Conservation (phyloP, 495 filamentous ascomycete species). For the Beverwykella pulmonaria region DNA sequence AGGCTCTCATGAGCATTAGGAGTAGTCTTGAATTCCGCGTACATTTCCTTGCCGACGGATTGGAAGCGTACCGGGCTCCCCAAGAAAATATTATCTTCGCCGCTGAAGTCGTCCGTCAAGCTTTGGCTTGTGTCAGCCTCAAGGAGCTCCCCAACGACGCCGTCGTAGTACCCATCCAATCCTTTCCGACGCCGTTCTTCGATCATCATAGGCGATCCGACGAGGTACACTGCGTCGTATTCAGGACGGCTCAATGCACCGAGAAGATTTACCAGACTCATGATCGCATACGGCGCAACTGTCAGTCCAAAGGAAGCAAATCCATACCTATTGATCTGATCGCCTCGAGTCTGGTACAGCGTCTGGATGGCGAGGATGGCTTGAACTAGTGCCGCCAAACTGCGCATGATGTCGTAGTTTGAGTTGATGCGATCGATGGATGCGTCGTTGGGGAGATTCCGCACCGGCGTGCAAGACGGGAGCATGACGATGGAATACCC, state of each 20-base stretch:
- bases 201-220: constrained; percentile 12
- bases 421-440: constrained; percentile 4
- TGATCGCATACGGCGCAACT: constrained; percentile 23
- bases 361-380: constrained; percentile 14
- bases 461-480: constrained; percentile 4
- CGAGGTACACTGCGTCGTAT: constrained; percentile 16
- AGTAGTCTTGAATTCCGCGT: background rate
- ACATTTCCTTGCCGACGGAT: no score
- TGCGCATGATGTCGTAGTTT: constrained; percentile 1
- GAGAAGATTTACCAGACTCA: constrained; percentile 20
- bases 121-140: background rate
- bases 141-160: constrained; percentile 6
- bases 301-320: constrained; percentile 30
- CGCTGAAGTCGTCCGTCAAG: background rate
- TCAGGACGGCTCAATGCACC: constrained; percentile 8
- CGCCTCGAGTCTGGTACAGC: constrained; percentile 15
- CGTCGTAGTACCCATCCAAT: constrained; percentile 4
- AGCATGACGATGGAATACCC: constrained; percentile 8
- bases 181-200: constrained; percentile 8
- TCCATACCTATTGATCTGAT: constrained; percentile 16
- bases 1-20: background rate
- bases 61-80: no score
- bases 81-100: no score
- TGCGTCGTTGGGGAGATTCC: background rate
- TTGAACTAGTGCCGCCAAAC: constrained; percentile 11